Evolutionary conservation across 1,139 yeast genomes (phyloP), one percentile per base, ranked within the genome.

Genomic region (Kluyveromyces marxianus): DNA sequence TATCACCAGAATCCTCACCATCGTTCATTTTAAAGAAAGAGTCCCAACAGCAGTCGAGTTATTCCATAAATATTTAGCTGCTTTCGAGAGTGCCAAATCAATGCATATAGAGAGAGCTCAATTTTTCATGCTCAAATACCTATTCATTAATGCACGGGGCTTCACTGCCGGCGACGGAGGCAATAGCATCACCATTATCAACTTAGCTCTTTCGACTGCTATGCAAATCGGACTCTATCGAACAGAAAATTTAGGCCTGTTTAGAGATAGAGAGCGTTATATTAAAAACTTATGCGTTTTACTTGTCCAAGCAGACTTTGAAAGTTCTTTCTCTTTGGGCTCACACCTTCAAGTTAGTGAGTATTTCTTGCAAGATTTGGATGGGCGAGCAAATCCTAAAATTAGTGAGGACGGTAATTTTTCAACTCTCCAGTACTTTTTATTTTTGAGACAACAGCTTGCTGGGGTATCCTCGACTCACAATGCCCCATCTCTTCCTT

Each of bases 131-230:
- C 38, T 52, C 37, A 45, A 47, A 30, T 49, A 50, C 36, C 28
- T 50, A 4, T 44, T 41, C 38, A 32, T 33, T 32, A 47, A 39
- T 24, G 36, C 48, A 7, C 43, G 37, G 26, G 52, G 52, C 4
- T 32, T 45, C 6, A 40, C 35, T 33, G 47, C 47, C 14, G 51
- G 51, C 2, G 69, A 63, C 41, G 55, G 56, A 24, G 44, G 63
- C 0, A 53, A 61, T 46, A 10, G 52, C 4, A 42, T 54, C 7
- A 44, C 44, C 6, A 26, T 60, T 2, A 48, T 56, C 7, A 54
- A 52, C 30, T 37, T 48, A 1, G 54, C 66, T 21, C 45, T 59
- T 4, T 48, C 50, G 4, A 42, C 50, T 3, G 51, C 51, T 8
- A 28, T 48, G 8, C 45, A 46, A 24, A 44, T 50, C 21, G 52